phyloP scores from a whole-genome alignment of 768 basidiomycete species.

The Lentinula sp. region DNA sequence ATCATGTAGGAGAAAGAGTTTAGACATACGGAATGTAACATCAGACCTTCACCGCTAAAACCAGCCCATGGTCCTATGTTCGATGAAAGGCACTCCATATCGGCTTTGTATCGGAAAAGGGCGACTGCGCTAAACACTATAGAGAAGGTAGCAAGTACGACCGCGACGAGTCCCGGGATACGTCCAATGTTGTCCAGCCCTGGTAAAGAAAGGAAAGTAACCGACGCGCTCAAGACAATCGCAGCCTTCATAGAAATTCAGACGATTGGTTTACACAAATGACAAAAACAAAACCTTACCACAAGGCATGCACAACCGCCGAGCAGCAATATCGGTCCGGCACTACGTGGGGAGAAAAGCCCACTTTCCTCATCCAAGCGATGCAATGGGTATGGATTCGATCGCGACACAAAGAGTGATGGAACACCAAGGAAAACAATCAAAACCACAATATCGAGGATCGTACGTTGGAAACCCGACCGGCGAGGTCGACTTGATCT shows the following conservation, averaged over 20 bases:
- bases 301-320: constrained; percentile 62
- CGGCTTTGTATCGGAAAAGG: constrained; percentile 63
- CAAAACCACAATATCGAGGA: constrained; percentile 54
- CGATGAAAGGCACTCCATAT: constrained; percentile 36
- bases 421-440: constrained; percentile 74
- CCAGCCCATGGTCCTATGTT: constrained; percentile 30
- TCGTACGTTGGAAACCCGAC: constrained; percentile 38
- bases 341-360: constrained; percentile 26
- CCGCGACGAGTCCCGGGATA: constrained; percentile 59
- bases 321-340: constrained; percentile 55
- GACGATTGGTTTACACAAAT: constrained; percentile 15
- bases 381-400: constrained; percentile 22
- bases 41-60: constrained; percentile 55
- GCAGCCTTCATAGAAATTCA: constrained; percentile 50
- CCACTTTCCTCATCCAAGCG: constrained; percentile 60
- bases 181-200: constrained; percentile 61
- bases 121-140: constrained; percentile 66
- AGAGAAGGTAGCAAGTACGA: constrained; percentile 62
- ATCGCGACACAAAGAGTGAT: constrained; percentile 60
- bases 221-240: constrained; percentile 72
- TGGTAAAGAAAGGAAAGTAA: constrained; percentile 76
- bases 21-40: constrained; percentile 36
- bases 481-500: constrained; percentile 16
- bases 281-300: constrained; percentile 33
- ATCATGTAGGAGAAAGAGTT: neutral